Evolutionary conservation across 371 early-diverging fungal species (phyloP).

Genomic region (Umbelopsis sp.): DNA sequence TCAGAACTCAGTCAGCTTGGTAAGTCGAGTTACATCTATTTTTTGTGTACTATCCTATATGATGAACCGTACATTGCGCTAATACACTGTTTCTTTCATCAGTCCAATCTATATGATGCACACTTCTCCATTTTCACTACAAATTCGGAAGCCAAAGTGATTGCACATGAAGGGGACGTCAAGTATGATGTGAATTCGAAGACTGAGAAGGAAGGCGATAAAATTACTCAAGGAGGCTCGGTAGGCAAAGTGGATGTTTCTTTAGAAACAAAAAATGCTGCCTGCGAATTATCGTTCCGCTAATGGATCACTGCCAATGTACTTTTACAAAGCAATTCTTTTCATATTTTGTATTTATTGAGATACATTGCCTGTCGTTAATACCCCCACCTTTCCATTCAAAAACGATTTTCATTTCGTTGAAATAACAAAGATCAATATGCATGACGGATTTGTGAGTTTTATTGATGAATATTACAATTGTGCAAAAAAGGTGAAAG

Average conservation of each 20-base stretch:
- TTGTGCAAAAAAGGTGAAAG: slow-evolving; percentile 2
- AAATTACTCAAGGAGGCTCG: background rate
- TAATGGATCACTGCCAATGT: background rate
- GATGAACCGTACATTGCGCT: too few species aligned
- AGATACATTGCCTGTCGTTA: background rate
- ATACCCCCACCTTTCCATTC: background rate
- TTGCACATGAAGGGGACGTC: background rate
- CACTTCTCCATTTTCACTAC: background rate
- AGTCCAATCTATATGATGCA: background rate
- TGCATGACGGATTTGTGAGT: slow-evolving; percentile 10
- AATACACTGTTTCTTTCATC: background rate
- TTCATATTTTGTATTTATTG: background rate
- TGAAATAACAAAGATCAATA: background rate
- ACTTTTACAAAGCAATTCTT: background rate
- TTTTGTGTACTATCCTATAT: too few species aligned
- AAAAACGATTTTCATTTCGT: background rate
- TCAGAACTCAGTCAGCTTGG: background rate
- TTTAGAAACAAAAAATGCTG: background rate
- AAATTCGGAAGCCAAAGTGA: background rate
- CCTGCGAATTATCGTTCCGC: background rate
- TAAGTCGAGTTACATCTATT: background rate
- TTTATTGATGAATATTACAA: slow-evolving; percentile 19
- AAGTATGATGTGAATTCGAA: background rate
- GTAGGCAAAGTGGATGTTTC: background rate
- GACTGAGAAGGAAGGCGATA: background rate